A percentile compares a stretch with the other conserved stretches of the same genome.
Conservation (phyloP, 345 rosid species). For the Capsella bursapastoris region DNA sequence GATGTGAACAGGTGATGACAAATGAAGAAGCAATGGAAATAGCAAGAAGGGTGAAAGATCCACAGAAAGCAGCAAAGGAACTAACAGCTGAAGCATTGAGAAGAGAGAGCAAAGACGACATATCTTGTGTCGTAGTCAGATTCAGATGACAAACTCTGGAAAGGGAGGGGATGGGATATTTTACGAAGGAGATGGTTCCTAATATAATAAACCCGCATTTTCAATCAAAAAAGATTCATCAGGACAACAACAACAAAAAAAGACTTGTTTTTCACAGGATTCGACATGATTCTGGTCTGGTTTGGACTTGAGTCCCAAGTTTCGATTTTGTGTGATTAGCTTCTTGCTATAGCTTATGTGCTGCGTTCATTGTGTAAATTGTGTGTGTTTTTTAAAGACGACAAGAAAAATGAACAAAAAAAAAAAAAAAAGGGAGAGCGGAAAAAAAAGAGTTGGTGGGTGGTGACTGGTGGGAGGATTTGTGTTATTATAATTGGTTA, state of each 20-base stretch:
- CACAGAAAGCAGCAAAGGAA: slow-evolving; percentile 80
- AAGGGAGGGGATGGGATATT: background rate
- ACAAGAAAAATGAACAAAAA: slow-evolving; percentile 15
- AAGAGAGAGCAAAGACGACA: slow-evolving; percentile 79
- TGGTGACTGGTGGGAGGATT: slow-evolving; percentile 20
- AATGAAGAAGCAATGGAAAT: slow-evolving; percentile 81
- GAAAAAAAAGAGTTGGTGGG: slow-evolving; percentile 30
- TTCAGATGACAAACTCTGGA: slow-evolving; percentile 55
- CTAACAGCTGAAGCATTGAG: slow-evolving; percentile 68
- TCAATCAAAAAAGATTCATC: slow-evolving; percentile 43
- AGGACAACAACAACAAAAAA: slow-evolving; percentile 13
- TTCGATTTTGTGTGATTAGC: slow-evolving; percentile 14
- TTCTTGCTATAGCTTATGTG: slow-evolving; percentile 39
- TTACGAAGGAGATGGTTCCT: slow-evolving; percentile 34
- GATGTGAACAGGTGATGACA: slow-evolving; percentile 63
- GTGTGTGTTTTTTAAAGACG: slow-evolving; percentile 31
- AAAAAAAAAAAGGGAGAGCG: background rate
- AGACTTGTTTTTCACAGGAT: slow-evolving; percentile 30
- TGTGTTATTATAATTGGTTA: slow-evolving; percentile 41
- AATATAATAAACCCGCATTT: slow-evolving; percentile 31
- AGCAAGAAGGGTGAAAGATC: slow-evolving; percentile 70
- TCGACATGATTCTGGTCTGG: slow-evolving; percentile 19
- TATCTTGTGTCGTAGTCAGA: slow-evolving; percentile 77
- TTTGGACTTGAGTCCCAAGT: slow-evolving; percentile 26
- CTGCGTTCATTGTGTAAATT: slow-evolving; percentile 39